Base-by-base conservation (phyloP, 2,329 filamentous ascomycete species). In the Arachnopeziza araneosa region DNA sequence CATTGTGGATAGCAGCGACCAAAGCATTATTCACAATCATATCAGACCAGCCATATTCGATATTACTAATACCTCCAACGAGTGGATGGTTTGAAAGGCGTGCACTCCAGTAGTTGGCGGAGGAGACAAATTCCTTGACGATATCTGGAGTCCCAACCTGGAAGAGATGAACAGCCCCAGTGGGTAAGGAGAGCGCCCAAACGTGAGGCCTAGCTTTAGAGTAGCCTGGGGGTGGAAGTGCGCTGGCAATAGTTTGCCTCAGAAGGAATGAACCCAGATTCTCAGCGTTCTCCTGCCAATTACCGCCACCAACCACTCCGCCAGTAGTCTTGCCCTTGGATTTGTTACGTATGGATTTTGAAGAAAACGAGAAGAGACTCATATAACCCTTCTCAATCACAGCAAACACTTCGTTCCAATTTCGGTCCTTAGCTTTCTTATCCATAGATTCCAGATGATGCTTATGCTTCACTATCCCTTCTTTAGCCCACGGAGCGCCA, bases 271-370 rank as follows among this genome's bases (percentile, higher is more conserved):
- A 89, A 68, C 91, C 93, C 10, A 97, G 80, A 65, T 87, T 91
- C 65, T 96, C 92, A 5, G 95, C 95, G 71, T 96, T 98, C 67
- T 97, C 93, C 74, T 93, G 93, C 95, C 95, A 99, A 74, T 99
- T 98, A 24, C 95, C 95, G 62, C 95, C 95, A 66, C 95, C 95
- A 1, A 98, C 95, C 7, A 89, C 82, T 26, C 84, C 86, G 10
- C 79, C 79, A 56, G 79, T 75, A 23, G 78, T 77, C 48, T 76
- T 75, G 56, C 81, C 78, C 64, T 84, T 85, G 63, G 76, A 80
- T 73, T 91, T 92, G 67, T 86, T 82, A 36, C 87, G 82, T 67
- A 86, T 78, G 0, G 89, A 90, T 73, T 95, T 95, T 64, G 86
- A 87, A 53, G 86, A 88, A 76, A 99, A 99, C 0, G 92, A 96